phyloP scores from a whole-genome alignment of 345 rosid genomes.

The Combretum micranthum region DNA sequence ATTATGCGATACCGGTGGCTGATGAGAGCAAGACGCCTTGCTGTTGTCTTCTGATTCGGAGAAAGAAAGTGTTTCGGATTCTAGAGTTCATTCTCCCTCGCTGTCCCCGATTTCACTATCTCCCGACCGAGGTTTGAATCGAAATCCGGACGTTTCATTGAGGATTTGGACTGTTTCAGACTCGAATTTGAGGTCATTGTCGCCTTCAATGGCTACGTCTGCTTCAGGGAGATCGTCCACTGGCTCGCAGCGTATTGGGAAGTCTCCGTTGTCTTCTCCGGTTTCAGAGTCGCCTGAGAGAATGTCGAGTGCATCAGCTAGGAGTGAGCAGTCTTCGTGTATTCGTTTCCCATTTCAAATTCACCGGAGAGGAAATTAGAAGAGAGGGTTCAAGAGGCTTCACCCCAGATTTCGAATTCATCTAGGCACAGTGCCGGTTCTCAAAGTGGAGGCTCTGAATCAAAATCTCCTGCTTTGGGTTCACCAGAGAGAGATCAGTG shows the following conservation, averaged over 20 bases:
- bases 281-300: conserved; percentile 50
- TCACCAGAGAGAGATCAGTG: conserved; percentile 19
- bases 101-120: conserved; percentile 24
- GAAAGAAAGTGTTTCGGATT: conserved; percentile 15
- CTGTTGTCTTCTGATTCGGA: conserved; percentile 35
- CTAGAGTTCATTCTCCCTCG: conserved; percentile 22
- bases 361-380: too few relatives aligned
- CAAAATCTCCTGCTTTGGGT: conserved; percentile 13
- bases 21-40: conserved; percentile 33
- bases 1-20: conserved; percentile 21
- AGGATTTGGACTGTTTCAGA: conserved; percentile 17
- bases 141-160: conserved; percentile 25
- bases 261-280: conserved; percentile 17
- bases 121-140: conserved; percentile 11
- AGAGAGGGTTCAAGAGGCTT: too few relatives aligned
- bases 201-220: conserved; percentile 8
- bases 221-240: conserved; percentile 4
- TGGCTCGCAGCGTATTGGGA: neutral
- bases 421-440: neutral
- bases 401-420: too few relatives aligned
- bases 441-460: neutral
- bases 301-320: conserved; percentile 1
- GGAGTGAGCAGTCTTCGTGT: too few relatives aligned
- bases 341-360: too few relatives aligned
- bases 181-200: conserved; percentile 6